Conservation (phyloP, 768 basidiomycete species). For the Calocybe indica region DNA sequence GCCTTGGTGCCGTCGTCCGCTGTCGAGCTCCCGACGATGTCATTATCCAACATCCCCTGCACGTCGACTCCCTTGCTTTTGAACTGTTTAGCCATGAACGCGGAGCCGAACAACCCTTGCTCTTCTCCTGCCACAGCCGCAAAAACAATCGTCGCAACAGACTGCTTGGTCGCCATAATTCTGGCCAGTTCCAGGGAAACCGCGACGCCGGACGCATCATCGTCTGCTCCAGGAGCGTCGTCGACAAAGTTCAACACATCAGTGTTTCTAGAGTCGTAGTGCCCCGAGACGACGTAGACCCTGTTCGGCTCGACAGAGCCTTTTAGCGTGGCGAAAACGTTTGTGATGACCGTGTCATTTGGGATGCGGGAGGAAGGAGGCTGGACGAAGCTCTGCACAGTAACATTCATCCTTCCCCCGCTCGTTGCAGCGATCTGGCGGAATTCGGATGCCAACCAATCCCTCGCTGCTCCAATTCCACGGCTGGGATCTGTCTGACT, state of each 20-base stretch:
- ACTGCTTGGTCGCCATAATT: constrained; percentile 40
- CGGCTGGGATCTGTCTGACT: constrained; percentile 46
- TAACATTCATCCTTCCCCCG: constrained; percentile 35
- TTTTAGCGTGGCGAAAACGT: constrained; percentile 43
- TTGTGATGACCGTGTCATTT: constrained; percentile 40
- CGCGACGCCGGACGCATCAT: constrained; percentile 50
- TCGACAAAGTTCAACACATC: constrained; percentile 30
- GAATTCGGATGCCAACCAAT: constrained; percentile 50
- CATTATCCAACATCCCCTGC: constrained; percentile 54
- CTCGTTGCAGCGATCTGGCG: constrained; percentile 30
- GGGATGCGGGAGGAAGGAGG: constrained; percentile 27
- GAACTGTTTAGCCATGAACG: constrained; percentile 39
- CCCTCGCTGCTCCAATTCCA: constrained; percentile 49
- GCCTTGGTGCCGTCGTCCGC: constrained; percentile 41
- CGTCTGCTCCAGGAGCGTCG: constrained; percentile 48
- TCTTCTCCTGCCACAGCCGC: constrained; percentile 48
- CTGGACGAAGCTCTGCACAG: constrained; percentile 41
- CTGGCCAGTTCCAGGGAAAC: constrained; percentile 49
- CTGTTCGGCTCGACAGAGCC: constrained; percentile 44
- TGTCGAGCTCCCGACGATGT: constrained; percentile 48
- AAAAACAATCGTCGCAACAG: constrained; percentile 47
- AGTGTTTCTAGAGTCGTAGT: constrained; percentile 47
- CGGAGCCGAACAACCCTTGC: constrained; percentile 43
- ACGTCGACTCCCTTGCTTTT: constrained; percentile 38
- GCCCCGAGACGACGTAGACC: constrained; percentile 47